Evolutionary conservation across 305 asterid species (phyloP).

Genomic region (Fraxinus xanthoxyloides): DNA sequence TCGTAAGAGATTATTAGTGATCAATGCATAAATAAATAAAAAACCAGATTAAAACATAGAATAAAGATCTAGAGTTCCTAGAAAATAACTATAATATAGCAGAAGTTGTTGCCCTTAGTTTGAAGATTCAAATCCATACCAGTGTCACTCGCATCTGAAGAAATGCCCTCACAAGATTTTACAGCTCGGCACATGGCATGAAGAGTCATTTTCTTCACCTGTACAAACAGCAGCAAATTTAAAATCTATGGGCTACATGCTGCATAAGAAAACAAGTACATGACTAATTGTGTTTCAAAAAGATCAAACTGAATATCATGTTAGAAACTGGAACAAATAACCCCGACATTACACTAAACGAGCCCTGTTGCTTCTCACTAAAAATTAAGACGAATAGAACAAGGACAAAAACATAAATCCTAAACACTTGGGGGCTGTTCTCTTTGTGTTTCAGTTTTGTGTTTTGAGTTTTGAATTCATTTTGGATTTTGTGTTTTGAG

Average conservation of each 20-base stretch:
- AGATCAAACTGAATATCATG: background rate
- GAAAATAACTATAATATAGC: background rate
- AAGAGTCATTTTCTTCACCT: constrained; percentile 53
- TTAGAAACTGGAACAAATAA: background rate
- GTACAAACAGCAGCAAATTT: constrained; percentile 7
- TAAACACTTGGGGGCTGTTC: too few species aligned
- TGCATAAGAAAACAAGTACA: background rate
- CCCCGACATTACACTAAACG: background rate
- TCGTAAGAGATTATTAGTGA: background rate
- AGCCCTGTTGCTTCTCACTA: background rate
- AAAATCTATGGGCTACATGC: background rate
- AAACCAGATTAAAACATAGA: background rate
- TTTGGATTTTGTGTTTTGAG: too few species aligned
- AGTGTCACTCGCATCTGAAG: constrained; percentile 18
- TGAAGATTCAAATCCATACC: constrained; percentile 21
- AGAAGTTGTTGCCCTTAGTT: constrained; percentile 4
- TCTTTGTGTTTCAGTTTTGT: too few species aligned
- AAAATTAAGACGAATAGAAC: background rate
- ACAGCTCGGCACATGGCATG: constrained; percentile 40
- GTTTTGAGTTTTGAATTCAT: too few species aligned
- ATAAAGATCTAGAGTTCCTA: background rate
- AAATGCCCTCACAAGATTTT: constrained; percentile 26
- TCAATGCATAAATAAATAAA: background rate
- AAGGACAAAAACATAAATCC: background rate
- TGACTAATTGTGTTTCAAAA: background rate